Evolutionary conservation across 2,329 filamentous ascomycete species (phyloP), one percentile per base, ranked within the genome.

Genomic region (Zymoseptoria passerinii): DNA sequence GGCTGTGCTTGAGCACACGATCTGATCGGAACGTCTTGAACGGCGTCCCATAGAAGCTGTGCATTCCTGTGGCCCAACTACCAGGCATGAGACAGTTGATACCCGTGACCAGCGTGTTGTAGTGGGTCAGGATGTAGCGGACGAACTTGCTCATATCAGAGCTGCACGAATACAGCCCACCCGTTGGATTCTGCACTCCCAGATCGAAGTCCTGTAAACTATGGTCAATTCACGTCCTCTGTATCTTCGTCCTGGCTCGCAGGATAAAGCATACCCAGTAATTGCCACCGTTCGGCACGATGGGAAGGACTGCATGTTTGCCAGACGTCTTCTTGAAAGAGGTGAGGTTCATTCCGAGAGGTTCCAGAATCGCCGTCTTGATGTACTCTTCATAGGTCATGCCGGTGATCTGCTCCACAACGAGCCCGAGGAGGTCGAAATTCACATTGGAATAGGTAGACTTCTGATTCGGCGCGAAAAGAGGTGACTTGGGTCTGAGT

Each of bases 11-110:
- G 0, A 79, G 66, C 16, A 77, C 70, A 4, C 68, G 67, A 48
- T 75, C 71, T 1, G 73, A 76, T 0, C 75, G 73, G 49, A 74
- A 75, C 0, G 77, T 78, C 63, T 80, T 77, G 74, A 76, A 80
- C 0, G 77, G 77, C 68, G 76, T 75, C 3, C 77, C 77, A 57
- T 78, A 78, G 58, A 75, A 77, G 0, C 67, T 72, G 27, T 73
- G 61, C 13, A 73, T 54, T 0, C 74, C 74, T 1, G 66, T 67
- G 0, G 69, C 61, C 48, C 70, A 74, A 2, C 74, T 76, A 1
- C 67, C 71, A 0, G 76, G 75, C 48, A 75, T 60, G 9, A 77
- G 60, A 77, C 77, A 79, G 57, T 78, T 78, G 7, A 75, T 50
- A 0, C 74, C 72, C 3, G 68, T 72, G 0, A 72, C 74, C 19